phyloP scores from a whole-genome alignment of 2,329 filamentous ascomycete genomes.

The Septoria petroselini region DNA sequence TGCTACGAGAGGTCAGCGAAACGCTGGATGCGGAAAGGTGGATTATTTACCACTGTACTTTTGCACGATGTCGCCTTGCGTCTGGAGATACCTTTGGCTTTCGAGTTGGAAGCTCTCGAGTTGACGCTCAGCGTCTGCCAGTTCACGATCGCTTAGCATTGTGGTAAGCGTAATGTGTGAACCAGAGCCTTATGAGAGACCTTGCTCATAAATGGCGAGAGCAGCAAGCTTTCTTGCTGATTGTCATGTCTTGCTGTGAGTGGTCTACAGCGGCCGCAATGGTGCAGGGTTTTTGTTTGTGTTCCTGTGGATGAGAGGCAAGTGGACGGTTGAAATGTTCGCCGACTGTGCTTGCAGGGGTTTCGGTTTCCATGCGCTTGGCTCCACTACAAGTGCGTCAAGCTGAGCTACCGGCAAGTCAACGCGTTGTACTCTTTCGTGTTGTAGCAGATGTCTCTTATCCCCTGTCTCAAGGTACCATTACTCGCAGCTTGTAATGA shows the following conservation, averaged over 20 bases:
- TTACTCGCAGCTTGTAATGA: too few relatives aligned
- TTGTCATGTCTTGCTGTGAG: too few relatives aligned
- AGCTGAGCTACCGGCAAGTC: too few relatives aligned
- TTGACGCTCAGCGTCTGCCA: slow-evolving; percentile 22
- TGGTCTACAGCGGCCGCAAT: too few relatives aligned
- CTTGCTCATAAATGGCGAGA: too few relatives aligned
- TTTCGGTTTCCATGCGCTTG: too few relatives aligned
- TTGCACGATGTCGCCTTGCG: slow-evolving; percentile 37
- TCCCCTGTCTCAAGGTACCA: too few relatives aligned
- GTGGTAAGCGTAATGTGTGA: too few relatives aligned
- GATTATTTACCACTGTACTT: slow-evolving; percentile 35
- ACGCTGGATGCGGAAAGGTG: background rate
- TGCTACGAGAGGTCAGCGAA: background rate
- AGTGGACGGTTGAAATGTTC: background rate
- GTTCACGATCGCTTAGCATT: slow-evolving; percentile 26
- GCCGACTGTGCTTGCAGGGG: background rate
- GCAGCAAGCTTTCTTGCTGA: too few relatives aligned
- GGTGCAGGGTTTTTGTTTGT: background rate
- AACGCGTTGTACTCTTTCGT: too few relatives aligned
- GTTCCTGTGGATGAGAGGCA: background rate
- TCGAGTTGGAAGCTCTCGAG: slow-evolving; percentile 27
- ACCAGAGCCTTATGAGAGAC: too few relatives aligned
- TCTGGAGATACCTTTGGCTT: slow-evolving; percentile 26
- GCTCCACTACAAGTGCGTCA: background rate
- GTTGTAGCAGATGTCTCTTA: too few relatives aligned